Evolutionary conservation across 140 eudicot genomes (phyloP).

Genomic region (Oenanthe javanica): DNA sequence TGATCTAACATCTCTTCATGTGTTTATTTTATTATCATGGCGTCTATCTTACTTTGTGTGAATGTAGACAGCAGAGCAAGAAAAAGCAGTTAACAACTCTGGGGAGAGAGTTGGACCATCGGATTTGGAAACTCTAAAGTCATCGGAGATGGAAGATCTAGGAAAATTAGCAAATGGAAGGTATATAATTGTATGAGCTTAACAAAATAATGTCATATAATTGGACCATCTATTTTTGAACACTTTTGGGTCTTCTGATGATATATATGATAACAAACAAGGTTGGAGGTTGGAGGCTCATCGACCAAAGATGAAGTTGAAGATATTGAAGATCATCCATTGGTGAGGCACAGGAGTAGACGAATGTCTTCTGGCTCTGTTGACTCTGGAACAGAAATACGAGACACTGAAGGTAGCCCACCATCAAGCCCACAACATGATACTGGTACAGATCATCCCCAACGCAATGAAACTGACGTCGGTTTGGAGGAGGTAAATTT

Average conservation of each 20-base stretch:
- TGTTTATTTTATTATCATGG: background rate
- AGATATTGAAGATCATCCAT: conserved; percentile 66
- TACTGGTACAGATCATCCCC: conserved; percentile 24
- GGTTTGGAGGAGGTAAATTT: conserved; percentile 56
- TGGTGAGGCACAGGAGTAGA: conserved; percentile 72
- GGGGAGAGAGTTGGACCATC: conserved; percentile 42
- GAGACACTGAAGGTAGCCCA: conserved; percentile 37
- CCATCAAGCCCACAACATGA: conserved; percentile 36
- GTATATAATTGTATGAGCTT: conserved; percentile 18
- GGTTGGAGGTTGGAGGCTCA: conserved; percentile 52
- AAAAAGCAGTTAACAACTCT: conserved; percentile 32
- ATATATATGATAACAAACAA: conserved; percentile 24
- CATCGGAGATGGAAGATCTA: conserved; percentile 31
- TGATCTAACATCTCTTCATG: background rate
- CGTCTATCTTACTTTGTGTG: conserved; percentile 19
- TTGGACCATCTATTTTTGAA: too few relatives aligned
- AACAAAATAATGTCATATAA: background rate
- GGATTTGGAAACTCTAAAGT: conserved; percentile 28
- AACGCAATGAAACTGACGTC: conserved; percentile 30
- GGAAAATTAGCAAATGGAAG: conserved; percentile 33
- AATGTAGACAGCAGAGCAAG: conserved; percentile 72
- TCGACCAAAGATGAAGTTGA: conserved; percentile 56
- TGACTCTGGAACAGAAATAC: conserved; percentile 36
- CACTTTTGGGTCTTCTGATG: conserved; percentile 3
- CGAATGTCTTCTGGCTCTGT: conserved; percentile 34